Evolutionary conservation across 331 rosid genomes (phyloP), one percentile per base, ranked within the genome.

Genomic region (Arachis monticola): DNA sequence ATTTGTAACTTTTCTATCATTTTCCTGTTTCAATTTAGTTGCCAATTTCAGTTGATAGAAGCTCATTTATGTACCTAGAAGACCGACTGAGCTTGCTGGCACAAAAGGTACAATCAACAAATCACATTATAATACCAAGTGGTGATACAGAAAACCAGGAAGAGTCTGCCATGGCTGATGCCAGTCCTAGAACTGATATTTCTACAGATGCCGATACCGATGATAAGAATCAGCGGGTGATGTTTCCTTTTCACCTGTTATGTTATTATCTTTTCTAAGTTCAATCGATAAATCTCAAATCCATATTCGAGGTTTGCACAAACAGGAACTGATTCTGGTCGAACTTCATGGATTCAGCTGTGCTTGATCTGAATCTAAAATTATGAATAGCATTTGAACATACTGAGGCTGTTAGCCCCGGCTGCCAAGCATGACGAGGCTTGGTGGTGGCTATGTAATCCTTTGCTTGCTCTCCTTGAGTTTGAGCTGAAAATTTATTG

Each of bases 131-230:
- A 70, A 8, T 66, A 75, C 42, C 64, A n/a, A 73, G 75, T 76
- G 77, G 83, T 83, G 73, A 62, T 67, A 67, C 73, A 59, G 85
- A 85, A 64, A 72, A 70, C 83, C 82, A 81, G 81, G 83, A 80
- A 80, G 87, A 73, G 60, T 78, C 80, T 74, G 73, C 83, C 81
- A 92, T 92, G 98, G 91, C 98, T 76, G 96, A 87, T 78, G 93
- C 72, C 80, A 92, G 98, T 87, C 96, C 98, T 5, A 82, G 96
- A 85, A 92, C 98, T 77, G 98, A 92, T 87, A 92, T 92, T 38
- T 90, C 98, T 60, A 90, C 98, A 60, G 98, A 92, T 77, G 96
- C 27, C 59, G 98, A 92, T 69, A 92, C 96, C 35, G 98, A 92
- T 73, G 96, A 92, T 11, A 92, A 84, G 88, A 85, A 90, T 81